Evolutionary conservation across 345 rosid genomes (phyloP), one percentile per base, ranked within the genome.

Genomic region (Microthlaspi erraticum): DNA sequence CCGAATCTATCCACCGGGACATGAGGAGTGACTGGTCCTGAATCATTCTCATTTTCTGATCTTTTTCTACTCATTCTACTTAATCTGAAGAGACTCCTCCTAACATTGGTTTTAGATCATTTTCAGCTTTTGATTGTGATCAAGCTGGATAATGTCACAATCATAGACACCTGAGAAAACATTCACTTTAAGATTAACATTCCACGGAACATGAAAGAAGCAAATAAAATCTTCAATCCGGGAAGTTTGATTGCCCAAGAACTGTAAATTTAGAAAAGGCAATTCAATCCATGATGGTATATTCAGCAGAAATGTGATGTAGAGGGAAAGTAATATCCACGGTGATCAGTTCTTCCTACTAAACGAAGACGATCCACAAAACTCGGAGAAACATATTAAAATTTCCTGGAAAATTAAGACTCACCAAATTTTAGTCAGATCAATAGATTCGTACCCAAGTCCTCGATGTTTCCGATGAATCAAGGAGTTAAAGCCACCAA

Each of bases 1-100:
- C 99, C 95, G 64, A 86, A 86, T 82, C 83, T 82, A 74, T 94
- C 97, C 52, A 89, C 23, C 0, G 79, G 76, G 55, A 77, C 78
- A 12, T 82, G 86, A 26, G 86, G 62, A 71, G 96, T 86, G 73
- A 71, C 62, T 10, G 88, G 83, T 42, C 85, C 97, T 8, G 87
- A 81, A 50, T 85, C 97, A 68, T 41, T 67, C 13, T 89, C 93
- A 54, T 91, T 50, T 3, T 74, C 97, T 41, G 77, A 67, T 70
- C 64, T 83, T 78, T 80, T 76, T 80, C 81, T 85, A 72, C 88
- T 95, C 99, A 88, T 91, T 78, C 39, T 60, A 83, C 77, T 60
- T 63, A 70, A 32, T 8, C 33, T 79, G 53, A 74, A 53, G 64
- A 79, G 72, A 18, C 71, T 58, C 48, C 19, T n/a, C n/a, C n/a